These are phyloP conservation scores for Symbiotaphrina buchneri DNA, from an alignment of 495 filamentous ascomycete genomes.

Conservation along the genomic window DNA sequence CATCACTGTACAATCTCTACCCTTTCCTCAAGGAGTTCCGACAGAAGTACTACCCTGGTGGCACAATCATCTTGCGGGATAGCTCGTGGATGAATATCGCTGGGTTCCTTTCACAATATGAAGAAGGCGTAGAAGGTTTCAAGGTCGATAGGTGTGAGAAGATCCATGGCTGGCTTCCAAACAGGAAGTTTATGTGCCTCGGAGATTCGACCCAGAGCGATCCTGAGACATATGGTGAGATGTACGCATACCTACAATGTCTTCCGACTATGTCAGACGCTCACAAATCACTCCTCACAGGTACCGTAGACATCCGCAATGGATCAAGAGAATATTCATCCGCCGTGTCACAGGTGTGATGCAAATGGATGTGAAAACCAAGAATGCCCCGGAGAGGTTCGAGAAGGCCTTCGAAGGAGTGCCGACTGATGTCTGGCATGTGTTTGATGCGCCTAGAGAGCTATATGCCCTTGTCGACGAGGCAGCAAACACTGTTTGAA, in stretches of 20 bases:
- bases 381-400: slow-evolving; percentile 55
- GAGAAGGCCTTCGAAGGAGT: slow-evolving; percentile 63
- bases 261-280: no score
- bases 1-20: slow-evolving; percentile 88
- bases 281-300: no score
- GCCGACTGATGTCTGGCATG: slow-evolving; percentile 46
- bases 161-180: slow-evolving; percentile 53
- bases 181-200: slow-evolving; percentile 56
- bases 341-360: slow-evolving; percentile 62
- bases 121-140: slow-evolving; percentile 64
- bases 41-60: slow-evolving; percentile 42
- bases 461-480: slow-evolving; percentile 23
- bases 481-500: background rate
- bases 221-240: slow-evolving; percentile 71
- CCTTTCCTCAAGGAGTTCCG: slow-evolving; percentile 63
- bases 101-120: slow-evolving; percentile 58
- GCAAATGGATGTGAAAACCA: slow-evolving; percentile 37
- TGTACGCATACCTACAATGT: slow-evolving; percentile 24
- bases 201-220: slow-evolving; percentile 86
- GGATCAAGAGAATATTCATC: slow-evolving; percentile 65
- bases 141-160: slow-evolving; percentile 65
- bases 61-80: slow-evolving; percentile 67
- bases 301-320: slow-evolving; percentile 43
- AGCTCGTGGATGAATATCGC: slow-evolving; percentile 70
- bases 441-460: slow-evolving; percentile 58